phyloP scores from a whole-genome alignment of 2,329 filamentous ascomycete genomes.

The Phaeosphaeriaceae sp. region DNA sequence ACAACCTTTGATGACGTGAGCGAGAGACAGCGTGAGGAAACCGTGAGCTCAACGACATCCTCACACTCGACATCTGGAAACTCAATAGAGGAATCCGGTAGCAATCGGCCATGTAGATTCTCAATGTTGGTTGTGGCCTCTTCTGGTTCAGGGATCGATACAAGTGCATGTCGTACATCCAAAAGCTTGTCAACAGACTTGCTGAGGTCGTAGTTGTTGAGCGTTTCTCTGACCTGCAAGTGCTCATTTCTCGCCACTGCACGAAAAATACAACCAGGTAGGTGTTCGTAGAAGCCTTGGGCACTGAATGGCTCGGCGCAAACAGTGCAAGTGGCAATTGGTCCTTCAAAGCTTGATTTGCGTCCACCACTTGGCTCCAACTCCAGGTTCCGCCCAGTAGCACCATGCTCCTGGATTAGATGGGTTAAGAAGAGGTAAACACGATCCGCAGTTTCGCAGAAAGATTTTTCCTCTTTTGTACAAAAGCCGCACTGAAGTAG shows the following conservation, averaged over 20 bases:
- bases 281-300: slow-evolving; percentile 93
- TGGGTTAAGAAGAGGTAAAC: slow-evolving; percentile 92
- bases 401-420: slow-evolving; percentile 80
- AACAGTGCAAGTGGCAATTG: slow-evolving; percentile 82
- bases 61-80: slow-evolving; percentile 2
- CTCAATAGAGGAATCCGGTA: neutral
- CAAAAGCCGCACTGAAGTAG: slow-evolving; percentile 96
- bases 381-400: slow-evolving; percentile 75
- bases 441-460: slow-evolving; percentile 88
- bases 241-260: slow-evolving; percentile 46
- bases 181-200: too few relatives aligned
- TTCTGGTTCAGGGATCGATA: neutral
- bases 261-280: slow-evolving; percentile 70
- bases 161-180: neutral
- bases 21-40: slow-evolving; percentile 26
- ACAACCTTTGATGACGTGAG: slow-evolving; percentile 24
- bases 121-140: neutral
- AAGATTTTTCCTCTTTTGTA: slow-evolving; percentile 76
- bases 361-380: slow-evolving; percentile 46
- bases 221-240: neutral
- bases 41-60: slow-evolving; percentile 21
- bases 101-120: neutral
- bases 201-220: too few relatives aligned
- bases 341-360: slow-evolving; percentile 56
- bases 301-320: slow-evolving; percentile 86